These are phyloP conservation scores for Colletotrichum coccodes DNA, from an alignment of 2,329 filamentous ascomycete genomes.

Conservation along the genomic window DNA sequence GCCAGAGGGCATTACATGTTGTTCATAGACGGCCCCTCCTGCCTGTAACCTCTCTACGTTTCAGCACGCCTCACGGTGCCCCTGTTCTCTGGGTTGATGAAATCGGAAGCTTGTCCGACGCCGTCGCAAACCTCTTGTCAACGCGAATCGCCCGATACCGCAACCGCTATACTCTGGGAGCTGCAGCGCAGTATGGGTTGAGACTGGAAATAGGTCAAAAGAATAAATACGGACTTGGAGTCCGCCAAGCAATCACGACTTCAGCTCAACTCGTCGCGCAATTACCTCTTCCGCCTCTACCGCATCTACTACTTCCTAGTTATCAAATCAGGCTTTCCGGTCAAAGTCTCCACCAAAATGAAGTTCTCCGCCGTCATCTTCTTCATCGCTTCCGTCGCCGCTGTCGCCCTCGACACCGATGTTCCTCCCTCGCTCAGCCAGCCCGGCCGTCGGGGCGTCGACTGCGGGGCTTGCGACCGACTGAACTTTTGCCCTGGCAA, in stretches of 20 bases:
- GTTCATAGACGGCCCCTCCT: background rate
- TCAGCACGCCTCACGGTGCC: constrained; percentile 7
- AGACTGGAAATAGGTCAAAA: background rate
- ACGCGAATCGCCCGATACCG: background rate
- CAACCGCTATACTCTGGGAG: background rate
- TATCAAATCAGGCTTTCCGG: constrained; percentile 3
- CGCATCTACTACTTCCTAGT: background rate
- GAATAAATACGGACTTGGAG: background rate
- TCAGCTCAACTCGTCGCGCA: background rate
- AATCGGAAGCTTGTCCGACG: background rate
- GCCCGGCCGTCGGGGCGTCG: constrained; percentile 22
- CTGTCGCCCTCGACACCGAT: constrained; percentile 19
- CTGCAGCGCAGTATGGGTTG: background rate
- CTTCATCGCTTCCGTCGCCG: constrained; percentile 21
- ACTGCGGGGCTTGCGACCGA: constrained; percentile 17
- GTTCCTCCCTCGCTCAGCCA: constrained; percentile 15
- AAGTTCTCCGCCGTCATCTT: constrained; percentile 18
- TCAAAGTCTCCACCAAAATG: constrained; percentile 21
- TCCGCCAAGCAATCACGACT: too few species aligned
- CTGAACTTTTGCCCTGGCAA: constrained; percentile 24
- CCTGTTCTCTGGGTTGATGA: background rate
- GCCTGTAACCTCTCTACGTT: constrained; percentile 15
- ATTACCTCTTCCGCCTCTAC: background rate
- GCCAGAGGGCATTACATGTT: background rate
- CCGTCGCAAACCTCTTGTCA: background rate